Percentiles rank a stretch among this genome's conserved stretches.
Conservation (phyloP, 495 filamentous ascomycete genomes). For the Rostrohypoxylon terebratum region DNA sequence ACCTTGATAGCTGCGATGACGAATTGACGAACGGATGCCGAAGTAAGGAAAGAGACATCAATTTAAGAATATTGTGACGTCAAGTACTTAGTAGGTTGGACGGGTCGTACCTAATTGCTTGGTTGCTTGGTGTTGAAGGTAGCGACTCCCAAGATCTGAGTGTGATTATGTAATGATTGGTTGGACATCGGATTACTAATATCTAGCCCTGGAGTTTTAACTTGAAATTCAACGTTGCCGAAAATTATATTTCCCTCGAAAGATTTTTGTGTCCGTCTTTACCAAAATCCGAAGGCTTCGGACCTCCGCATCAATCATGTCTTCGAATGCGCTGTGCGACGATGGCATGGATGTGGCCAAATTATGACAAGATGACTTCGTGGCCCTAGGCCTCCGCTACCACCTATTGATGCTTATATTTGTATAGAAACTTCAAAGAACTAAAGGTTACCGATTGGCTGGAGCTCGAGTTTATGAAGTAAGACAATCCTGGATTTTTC, state of each 20-base stretch:
- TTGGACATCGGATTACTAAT: neutral
- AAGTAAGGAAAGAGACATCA: neutral
- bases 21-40: neutral
- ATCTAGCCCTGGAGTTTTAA: neutral
- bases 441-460: neutral
- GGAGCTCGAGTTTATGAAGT: neutral
- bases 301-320: neutral
- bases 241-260: neutral
- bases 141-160: neutral
- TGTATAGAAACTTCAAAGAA: neutral
- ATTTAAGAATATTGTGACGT: slow-evolving; percentile 5
- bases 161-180: neutral
- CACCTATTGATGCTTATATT: neutral
- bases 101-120: neutral
- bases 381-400: neutral
- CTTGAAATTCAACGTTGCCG: neutral
- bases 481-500: neutral
- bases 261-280: neutral
- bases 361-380: neutral
- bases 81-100: neutral
- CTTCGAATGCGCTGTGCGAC: neutral
- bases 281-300: neutral
- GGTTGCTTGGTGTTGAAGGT: neutral
- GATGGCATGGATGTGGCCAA: neutral
- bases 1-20: neutral